Conservation (phyloP, 768 basidiomycete genomes). For the Pholiota molesta region DNA sequence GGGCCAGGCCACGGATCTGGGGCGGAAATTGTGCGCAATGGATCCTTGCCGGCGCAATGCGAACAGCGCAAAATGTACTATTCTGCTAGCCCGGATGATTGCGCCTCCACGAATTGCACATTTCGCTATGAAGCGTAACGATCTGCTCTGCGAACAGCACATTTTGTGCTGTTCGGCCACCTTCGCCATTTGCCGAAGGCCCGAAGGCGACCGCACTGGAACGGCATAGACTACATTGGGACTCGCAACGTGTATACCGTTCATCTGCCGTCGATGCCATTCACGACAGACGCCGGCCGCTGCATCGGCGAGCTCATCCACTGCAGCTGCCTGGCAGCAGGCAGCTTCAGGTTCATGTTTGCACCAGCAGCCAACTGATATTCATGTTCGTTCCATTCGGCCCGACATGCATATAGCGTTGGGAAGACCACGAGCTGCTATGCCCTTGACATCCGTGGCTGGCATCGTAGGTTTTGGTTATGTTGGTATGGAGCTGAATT, state of each 20-base stretch:
- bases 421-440: conserved; percentile 37
- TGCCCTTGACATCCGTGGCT: conserved; percentile 40
- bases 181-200: conserved; percentile 55
- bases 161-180: no score
- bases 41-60: no score
- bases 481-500: conserved; percentile 36
- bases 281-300: conserved; percentile 34
- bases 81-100: no score
- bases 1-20: no score
- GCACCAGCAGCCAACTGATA: conserved; percentile 26
- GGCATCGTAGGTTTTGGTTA: conserved; percentile 36
- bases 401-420: conserved; percentile 42
- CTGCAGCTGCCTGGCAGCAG: conserved; percentile 42
- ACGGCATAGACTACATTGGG: conserved; percentile 40
- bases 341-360: conserved; percentile 47
- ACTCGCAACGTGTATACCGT: conserved; percentile 26
- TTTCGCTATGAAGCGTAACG: no score
- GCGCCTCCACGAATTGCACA: no score
- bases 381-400: conserved; percentile 44
- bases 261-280: conserved; percentile 25
- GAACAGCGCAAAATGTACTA: no score
- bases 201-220: conserved; percentile 53
- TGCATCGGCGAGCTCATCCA: conserved; percentile 35
- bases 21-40: no score
- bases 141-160: no score